Conservation (phyloP, 495 filamentous ascomycete species). For the Filosporella fistucella region DNA sequence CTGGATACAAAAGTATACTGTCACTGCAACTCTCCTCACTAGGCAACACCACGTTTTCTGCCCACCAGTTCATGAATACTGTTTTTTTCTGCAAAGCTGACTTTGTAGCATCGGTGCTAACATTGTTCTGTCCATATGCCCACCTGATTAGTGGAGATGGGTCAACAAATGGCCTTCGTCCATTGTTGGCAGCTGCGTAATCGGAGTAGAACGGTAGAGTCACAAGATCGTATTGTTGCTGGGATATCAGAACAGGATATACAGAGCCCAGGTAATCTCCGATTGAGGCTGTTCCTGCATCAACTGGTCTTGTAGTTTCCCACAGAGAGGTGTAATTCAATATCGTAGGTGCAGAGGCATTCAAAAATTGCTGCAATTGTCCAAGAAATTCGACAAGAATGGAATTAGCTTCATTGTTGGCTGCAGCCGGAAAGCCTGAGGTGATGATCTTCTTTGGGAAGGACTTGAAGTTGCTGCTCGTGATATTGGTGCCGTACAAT, state of each 20-base stretch:
- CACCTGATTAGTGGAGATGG: constrained; percentile 51
- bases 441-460: constrained; percentile 43
- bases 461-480: constrained; percentile 28
- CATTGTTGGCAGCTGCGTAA: constrained; percentile 42
- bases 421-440: constrained; percentile 27
- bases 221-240: constrained; percentile 44
- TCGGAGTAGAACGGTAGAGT: constrained; percentile 47
- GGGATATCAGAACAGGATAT: constrained; percentile 45
- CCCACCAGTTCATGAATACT: constrained; percentile 51
- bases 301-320: constrained; percentile 32
- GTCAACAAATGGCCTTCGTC: constrained; percentile 48
- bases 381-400: constrained; percentile 35
- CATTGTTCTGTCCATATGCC: constrained; percentile 36
- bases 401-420: constrained; percentile 25
- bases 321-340: constrained; percentile 36
- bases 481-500: constrained; percentile 40
- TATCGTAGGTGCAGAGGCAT: constrained; percentile 28
- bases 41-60: constrained; percentile 35
- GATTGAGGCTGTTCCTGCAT: constrained; percentile 19
- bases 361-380: constrained; percentile 34
- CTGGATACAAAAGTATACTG: constrained; percentile 32
- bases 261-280: constrained; percentile 35
- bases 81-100: constrained; percentile 39
- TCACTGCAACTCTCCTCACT: constrained; percentile 32
- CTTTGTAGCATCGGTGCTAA: constrained; percentile 22